Evolutionary conservation across 1,284 basidiomycete species (phyloP).

Genomic region (Entoloma clypeatum): DNA sequence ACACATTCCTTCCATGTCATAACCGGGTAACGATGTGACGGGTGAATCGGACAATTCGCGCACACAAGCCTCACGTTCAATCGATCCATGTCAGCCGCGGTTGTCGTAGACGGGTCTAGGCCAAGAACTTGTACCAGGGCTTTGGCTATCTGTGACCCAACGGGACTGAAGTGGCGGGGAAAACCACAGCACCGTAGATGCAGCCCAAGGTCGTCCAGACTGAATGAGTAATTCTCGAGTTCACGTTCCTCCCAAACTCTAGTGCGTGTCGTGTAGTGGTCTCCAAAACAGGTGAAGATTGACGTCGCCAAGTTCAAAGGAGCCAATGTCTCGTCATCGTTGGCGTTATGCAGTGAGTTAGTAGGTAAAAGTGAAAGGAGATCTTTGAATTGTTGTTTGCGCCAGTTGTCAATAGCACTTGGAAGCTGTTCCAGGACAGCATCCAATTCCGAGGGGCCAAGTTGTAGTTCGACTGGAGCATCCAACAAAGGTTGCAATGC

Average conservation of each 20-base stretch:
- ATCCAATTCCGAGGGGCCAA: neutral
- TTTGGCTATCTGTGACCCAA: constrained; percentile 3
- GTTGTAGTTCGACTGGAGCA: neutral
- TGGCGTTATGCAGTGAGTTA: neutral
- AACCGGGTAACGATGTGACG: neutral
- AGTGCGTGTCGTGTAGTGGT: neutral
- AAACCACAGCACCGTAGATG: constrained; percentile 11
- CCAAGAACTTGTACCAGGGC: constrained; percentile 7
- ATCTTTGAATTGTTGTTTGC: constrained; percentile 5
- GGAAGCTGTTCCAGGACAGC: constrained; percentile 3
- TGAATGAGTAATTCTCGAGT: constrained; percentile 5
- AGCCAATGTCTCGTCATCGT: neutral
- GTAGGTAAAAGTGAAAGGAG: constrained; percentile 14
- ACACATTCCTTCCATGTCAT: constrained; percentile 14
- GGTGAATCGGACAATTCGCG: constrained; percentile 11
- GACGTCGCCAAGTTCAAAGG: constrained; percentile 11
- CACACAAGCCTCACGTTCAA: constrained; percentile 10
- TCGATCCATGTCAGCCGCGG: constrained; percentile 13
- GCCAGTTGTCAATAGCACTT: constrained; percentile 10
- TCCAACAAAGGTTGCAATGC: neutral
- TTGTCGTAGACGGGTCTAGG: constrained; percentile 7
- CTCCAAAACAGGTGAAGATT: constrained; percentile 12
- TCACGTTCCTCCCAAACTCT: no score
- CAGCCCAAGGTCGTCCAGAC: constrained; percentile 9
- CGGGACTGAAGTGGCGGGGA: constrained; percentile 1